Conservation (phyloP, 805 yeast genomes). For the Ogataea nakhonphanomensis region DNA sequence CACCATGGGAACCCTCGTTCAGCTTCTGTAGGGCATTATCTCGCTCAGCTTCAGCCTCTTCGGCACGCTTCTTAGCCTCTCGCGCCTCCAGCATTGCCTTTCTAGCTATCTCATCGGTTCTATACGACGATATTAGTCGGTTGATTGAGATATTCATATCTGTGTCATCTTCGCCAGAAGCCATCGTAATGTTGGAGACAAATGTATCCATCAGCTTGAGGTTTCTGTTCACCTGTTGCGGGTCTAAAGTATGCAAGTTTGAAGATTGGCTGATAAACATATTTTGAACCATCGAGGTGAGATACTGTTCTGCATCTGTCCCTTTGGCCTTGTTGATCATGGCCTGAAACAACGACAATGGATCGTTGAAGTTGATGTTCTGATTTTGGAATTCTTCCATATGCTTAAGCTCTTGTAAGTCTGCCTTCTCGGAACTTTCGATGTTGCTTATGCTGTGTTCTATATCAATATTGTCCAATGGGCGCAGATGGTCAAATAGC, state of each 20-base stretch:
- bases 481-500: slow-evolving; percentile 35
- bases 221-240: slow-evolving; percentile 44
- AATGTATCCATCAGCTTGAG: slow-evolving; percentile 53
- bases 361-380: slow-evolving; percentile 62
- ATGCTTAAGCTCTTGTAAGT: slow-evolving; percentile 39
- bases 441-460: slow-evolving; percentile 42
- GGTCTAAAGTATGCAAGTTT: slow-evolving; percentile 45
- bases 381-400: slow-evolving; percentile 37
- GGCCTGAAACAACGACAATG: slow-evolving; percentile 61
- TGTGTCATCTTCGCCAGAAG: slow-evolving; percentile 54
- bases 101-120: slow-evolving; percentile 82
- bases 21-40: slow-evolving; percentile 28
- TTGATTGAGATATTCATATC: slow-evolving; percentile 77
- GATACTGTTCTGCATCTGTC: slow-evolving; percentile 55
- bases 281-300: slow-evolving; percentile 65
- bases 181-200: slow-evolving; percentile 50
- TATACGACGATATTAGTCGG: slow-evolving; percentile 62
- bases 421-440: slow-evolving; percentile 39
- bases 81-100: slow-evolving; percentile 55
- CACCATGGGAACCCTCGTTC: slow-evolving; percentile 70
- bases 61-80: slow-evolving; percentile 36
- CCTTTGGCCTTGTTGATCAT: slow-evolving; percentile 56
- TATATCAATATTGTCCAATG: slow-evolving; percentile 40
- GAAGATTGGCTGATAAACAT: slow-evolving; percentile 48
- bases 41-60: slow-evolving; percentile 43